Base-by-base conservation (phyloP, 306 rosid genomes). In the Lathyrus oleraceus region DNA sequence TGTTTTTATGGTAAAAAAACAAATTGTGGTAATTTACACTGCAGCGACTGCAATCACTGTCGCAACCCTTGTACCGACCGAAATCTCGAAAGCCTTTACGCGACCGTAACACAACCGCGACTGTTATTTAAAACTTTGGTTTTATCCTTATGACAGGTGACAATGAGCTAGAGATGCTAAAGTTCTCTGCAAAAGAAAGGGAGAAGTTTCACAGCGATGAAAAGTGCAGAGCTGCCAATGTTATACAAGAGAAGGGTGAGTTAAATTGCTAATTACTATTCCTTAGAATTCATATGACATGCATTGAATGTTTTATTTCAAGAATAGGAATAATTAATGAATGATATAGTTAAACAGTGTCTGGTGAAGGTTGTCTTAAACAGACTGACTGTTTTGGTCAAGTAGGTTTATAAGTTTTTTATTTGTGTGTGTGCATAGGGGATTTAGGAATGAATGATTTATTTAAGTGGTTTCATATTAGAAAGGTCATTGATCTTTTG, bases 241-340 rank as follows among this genome's bases (percentile, higher is more conserved):
- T 88, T 65, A 70, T 85, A 27, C 81, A 81, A 69, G 88, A 86
- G 82, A 94, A 84, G 76, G 97, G 98, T 90, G 48, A 69, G 19
- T 74, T 75, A 27, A 36, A 61, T 30, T 39, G 32, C 19, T 25
- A 61, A 64, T 17, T 48, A 43, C 20, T 59, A 59, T 45, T 67
- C 21, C 25, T 64, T 56, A 59, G 69, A 54, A 71, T 43, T 69
- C 71, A 62, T 47, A 13, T 38, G 65, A 61, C 62, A 35, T 42
- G 35, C 16, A 39, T 59, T 58, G 60, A 73, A 51, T 63, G 62
- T 61, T 63, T 43, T 78, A 77, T 73, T 25, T 69, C 45, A 38
- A 73, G 76, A 56, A 64, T 75, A 35, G 67, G 75, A 54, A 48
- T 57, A 27, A 28, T 14, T 14, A 14, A 27, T 42, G 54, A 62